Conservation (phyloP, 805 yeast species). For the Kregervanrija pseudodelftensis region DNA sequence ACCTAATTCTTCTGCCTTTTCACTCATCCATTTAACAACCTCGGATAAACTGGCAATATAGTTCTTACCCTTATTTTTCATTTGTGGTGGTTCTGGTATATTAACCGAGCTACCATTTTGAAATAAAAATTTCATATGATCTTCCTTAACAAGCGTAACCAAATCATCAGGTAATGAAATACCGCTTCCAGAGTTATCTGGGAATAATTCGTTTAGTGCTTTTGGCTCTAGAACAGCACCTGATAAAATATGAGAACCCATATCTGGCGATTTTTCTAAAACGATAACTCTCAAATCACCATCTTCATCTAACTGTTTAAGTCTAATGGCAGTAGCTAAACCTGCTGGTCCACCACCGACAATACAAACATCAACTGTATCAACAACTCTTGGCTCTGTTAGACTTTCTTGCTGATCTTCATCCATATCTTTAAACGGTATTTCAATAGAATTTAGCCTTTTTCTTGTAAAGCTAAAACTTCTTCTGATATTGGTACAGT, state of each 20-base stretch:
- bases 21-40: conserved; percentile 76
- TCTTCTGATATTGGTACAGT: not conserved
- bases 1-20: conserved; percentile 86
- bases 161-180: conserved; percentile 75
- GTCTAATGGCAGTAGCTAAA: conserved; percentile 81
- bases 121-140: conserved; percentile 67
- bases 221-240: conserved; percentile 94
- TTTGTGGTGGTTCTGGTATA: conserved; percentile 89
- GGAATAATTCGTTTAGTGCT: conserved; percentile 78
- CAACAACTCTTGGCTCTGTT: conserved; percentile 67
- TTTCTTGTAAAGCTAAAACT: not conserved
- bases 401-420: conserved; percentile 41
- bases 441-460: conserved; percentile 16
- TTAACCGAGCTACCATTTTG: conserved; percentile 48
- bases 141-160: conserved; percentile 68
- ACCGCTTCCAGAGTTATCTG: conserved; percentile 48
- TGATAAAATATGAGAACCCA: conserved; percentile 87
- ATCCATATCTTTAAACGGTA: conserved; percentile 22
- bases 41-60: conserved; percentile 78
- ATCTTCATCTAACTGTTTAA: conserved; percentile 73
- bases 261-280: conserved; percentile 85
- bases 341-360: conserved; percentile 99
- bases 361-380: conserved; percentile 87
- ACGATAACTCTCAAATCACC: conserved; percentile 75
- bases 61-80: conserved; percentile 74